phyloP scores from a whole-genome alignment of 495 filamentous ascomycete species.

The Cercophora newfieldiana region DNA sequence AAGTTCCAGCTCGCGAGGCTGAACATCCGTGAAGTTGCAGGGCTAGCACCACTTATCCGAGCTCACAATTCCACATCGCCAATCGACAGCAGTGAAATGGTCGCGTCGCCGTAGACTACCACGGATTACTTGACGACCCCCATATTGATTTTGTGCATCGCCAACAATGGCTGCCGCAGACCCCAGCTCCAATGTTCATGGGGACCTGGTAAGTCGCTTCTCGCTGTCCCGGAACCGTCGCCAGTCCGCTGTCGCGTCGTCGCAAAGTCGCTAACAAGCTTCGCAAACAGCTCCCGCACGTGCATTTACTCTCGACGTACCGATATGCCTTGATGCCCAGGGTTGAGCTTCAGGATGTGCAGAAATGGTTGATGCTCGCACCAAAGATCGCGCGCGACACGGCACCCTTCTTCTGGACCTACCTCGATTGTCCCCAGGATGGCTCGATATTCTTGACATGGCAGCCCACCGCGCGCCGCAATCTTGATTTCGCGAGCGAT shows the following conservation, averaged over 20 bases:
- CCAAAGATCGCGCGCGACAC: constrained; percentile 73
- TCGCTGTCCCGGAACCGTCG: neutral
- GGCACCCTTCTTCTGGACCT: constrained; percentile 87
- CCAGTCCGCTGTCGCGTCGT: neutral
- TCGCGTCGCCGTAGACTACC: neutral
- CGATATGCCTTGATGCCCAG: constrained; percentile 67
- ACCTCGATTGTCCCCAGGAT: constrained; percentile 77
- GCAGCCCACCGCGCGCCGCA: constrained; percentile 71
- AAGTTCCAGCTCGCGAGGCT: constrained; percentile 19
- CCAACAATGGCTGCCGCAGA: constrained; percentile 31
- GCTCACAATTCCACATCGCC: neutral
- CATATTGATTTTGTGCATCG: neutral
- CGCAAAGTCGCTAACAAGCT: constrained; percentile 17
- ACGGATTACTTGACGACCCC: neutral
- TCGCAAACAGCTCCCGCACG: constrained; percentile 69
- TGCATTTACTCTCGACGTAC: constrained; percentile 79
- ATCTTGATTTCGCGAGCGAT: constrained; percentile 77
- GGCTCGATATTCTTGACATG: constrained; percentile 81
- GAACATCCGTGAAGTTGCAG: neutral
- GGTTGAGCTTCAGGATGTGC: constrained; percentile 67
- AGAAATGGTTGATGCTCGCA: constrained; percentile 76
- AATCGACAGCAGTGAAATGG: neutral
- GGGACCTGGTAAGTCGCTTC: constrained; percentile 34
- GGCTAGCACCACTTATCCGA: neutral
- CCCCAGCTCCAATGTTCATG: constrained; percentile 39